phyloP scores from a whole-genome alignment of 305 asterid species.

The Fraxinus platypoda region DNA sequence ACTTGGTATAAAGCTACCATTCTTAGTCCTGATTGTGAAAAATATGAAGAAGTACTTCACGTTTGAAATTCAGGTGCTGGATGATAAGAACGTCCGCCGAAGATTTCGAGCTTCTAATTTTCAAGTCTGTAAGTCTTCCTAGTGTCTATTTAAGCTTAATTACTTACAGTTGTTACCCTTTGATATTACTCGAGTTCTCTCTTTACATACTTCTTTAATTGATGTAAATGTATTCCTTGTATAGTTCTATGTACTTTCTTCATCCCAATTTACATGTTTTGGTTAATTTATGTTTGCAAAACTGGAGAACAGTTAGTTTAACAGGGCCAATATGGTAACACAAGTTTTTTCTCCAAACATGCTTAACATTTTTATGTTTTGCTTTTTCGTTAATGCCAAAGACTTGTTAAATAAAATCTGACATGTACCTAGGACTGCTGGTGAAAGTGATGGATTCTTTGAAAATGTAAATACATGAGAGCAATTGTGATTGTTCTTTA shows the following conservation, averaged over 20 bases:
- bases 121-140: slow-evolving; percentile 92
- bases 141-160: slow-evolving; percentile 21
- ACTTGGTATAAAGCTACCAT: slow-evolving; percentile 93
- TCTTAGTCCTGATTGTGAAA: slow-evolving; percentile 84
- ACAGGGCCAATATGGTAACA: not conserved
- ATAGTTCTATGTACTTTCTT: not conserved
- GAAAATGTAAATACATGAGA: not conserved
- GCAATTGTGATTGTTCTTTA: not conserved
- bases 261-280: not conserved
- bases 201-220: not conserved
- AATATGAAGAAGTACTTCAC: slow-evolving; percentile 90
- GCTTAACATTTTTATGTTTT: not conserved
- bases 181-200: not conserved
- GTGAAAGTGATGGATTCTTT: not conserved
- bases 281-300: not conserved
- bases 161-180: slow-evolving; percentile 2
- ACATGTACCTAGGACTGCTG: not conserved
- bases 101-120: slow-evolving; percentile 94
- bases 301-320: not conserved
- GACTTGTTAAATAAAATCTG: not conserved
- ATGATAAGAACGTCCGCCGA: slow-evolving; percentile 94
- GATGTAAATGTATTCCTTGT: not conserved
- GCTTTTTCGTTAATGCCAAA: not conserved
- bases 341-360: not conserved
- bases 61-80: slow-evolving; percentile 95